Evolutionary conservation across 768 basidiomycete genomes (phyloP).

Genomic region (Pisolithus orientalis): DNA sequence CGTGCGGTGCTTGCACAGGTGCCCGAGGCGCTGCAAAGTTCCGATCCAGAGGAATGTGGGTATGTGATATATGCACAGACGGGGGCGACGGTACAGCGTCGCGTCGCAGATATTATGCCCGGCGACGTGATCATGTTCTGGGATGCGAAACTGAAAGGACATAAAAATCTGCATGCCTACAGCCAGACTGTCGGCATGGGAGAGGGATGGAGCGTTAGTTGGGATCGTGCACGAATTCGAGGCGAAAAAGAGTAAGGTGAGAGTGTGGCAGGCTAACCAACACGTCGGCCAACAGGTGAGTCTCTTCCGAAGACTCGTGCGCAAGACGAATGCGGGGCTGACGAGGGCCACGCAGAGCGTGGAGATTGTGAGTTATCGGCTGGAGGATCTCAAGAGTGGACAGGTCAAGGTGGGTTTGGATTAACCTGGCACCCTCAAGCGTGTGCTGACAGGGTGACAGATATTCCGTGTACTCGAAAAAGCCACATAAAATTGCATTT

Average conservation of each 20-base stretch:
- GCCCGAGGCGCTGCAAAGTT: slow-evolving; percentile 45
- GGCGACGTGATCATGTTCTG: slow-evolving; percentile 76
- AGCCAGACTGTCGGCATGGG: slow-evolving; percentile 49
- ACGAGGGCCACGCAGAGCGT: slow-evolving; percentile 45
- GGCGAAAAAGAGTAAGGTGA: slow-evolving; percentile 79
- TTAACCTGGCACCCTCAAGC: not conserved
- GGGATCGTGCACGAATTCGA: slow-evolving; percentile 83
- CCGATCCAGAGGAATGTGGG: slow-evolving; percentile 45
- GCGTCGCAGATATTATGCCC: slow-evolving; percentile 75
- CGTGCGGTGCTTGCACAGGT: slow-evolving; percentile 58
- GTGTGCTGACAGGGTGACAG: slow-evolving; percentile 20
- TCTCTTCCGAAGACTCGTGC: slow-evolving; percentile 22
- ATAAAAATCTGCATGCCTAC: slow-evolving; percentile 75
- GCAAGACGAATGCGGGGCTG: slow-evolving; percentile 27
- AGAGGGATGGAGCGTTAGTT: slow-evolving; percentile 47
- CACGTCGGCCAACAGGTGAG: slow-evolving; percentile 77
- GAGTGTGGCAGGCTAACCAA: slow-evolving; percentile 81
- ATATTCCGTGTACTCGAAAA: slow-evolving; percentile 35
- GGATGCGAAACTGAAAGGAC: slow-evolving; percentile 74
- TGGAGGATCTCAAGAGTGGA: slow-evolving; percentile 88
- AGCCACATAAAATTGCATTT: not conserved
- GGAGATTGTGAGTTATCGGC: slow-evolving; percentile 76
- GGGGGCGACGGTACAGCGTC: slow-evolving; percentile 58
- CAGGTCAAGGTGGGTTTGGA: slow-evolving; percentile 54
- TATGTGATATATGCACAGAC: slow-evolving; percentile 73